A percentile compares a stretch with the other conserved stretches of the same genome.
Conservation (phyloP, 768 basidiomycete species). For the Glaciozyma antarctica region DNA sequence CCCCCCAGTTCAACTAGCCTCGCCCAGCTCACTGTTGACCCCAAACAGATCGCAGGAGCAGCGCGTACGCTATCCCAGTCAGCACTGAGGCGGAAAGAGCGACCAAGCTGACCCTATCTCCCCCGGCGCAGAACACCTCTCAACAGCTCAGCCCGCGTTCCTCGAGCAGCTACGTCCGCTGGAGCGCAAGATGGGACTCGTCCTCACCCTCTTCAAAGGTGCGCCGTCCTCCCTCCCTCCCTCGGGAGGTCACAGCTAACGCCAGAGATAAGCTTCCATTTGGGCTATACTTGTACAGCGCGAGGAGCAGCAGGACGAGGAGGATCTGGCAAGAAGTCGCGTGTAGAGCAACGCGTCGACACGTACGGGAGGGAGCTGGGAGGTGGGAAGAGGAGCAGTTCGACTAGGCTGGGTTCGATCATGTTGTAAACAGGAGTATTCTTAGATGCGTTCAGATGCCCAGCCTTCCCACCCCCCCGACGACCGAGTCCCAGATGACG, state of each 20-base stretch:
- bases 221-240: constrained; percentile 32
- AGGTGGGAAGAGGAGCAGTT: too few relatives aligned
- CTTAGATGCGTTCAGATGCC: background rate
- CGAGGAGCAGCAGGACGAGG: constrained; percentile 29
- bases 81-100: background rate
- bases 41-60: too few relatives aligned
- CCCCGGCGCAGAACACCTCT: constrained; percentile 52
- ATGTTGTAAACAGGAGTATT: background rate
- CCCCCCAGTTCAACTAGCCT: background rate
- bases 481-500: constrained; percentile 63
- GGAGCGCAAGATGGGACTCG: constrained; percentile 90
- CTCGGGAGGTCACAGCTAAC: background rate
- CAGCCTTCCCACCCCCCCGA: constrained; percentile 18
- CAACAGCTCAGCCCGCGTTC: constrained; percentile 64
- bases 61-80: background rate
- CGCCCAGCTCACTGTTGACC: background rate
- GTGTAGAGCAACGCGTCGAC: background rate
- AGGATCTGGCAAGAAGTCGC: constrained; percentile 41
- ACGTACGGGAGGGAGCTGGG: too few relatives aligned
- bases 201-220: constrained; percentile 89
- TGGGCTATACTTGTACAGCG: constrained; percentile 68
- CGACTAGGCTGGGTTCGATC: too few relatives aligned
- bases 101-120: background rate
- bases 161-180: constrained; percentile 65
- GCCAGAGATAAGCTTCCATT: constrained; percentile 48